Percentiles rank a stretch among this genome's conserved stretches.
These are phyloP conservation scores for Pyrenula massariospora DNA, from an alignment of 495 filamentous ascomycete species.

Conservation along the genomic window DNA sequence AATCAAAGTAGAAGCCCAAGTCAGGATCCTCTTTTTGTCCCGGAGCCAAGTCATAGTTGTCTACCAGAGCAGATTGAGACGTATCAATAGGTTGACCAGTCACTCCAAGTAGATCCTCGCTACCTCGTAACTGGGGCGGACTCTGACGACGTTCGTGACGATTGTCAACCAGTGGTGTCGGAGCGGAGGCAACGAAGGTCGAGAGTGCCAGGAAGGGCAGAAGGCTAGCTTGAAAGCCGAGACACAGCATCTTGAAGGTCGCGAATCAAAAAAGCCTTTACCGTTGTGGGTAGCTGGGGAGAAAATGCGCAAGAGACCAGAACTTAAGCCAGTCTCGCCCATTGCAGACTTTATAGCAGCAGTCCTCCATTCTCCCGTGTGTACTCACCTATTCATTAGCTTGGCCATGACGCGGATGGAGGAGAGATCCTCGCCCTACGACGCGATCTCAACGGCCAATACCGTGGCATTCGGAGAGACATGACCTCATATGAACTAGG, in stretches of 20 bases:
- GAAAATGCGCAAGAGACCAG: no score
- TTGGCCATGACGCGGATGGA: background rate
- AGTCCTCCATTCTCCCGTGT: background rate
- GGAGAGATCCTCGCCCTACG: background rate
- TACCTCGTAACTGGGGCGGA: slow-evolving; percentile 16
- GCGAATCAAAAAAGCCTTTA: no score
- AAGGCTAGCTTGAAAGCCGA: background rate
- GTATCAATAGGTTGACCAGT: slow-evolving; percentile 22
- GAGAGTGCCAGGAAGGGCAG: background rate
- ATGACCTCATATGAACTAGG: background rate
- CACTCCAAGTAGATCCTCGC: slow-evolving; percentile 19
- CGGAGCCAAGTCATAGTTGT: slow-evolving; percentile 30
- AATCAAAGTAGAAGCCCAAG: slow-evolving; percentile 51
- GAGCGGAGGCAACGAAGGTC: background rate
- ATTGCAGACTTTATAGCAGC: background rate
- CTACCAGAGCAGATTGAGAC: slow-evolving; percentile 16
- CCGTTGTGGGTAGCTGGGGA: no score
- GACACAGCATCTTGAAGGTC: background rate
- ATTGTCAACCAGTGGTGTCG: slow-evolving; percentile 5
- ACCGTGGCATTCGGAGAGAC: background rate
- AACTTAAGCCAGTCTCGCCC: background rate
- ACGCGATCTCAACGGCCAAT: background rate
- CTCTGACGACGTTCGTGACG: slow-evolving; percentile 6
- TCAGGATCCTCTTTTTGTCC: slow-evolving; percentile 46
- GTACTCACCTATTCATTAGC: background rate